Evolutionary conservation across 495 filamentous ascomycete species (phyloP).

Genomic region (Neurospora tetraspora): DNA sequence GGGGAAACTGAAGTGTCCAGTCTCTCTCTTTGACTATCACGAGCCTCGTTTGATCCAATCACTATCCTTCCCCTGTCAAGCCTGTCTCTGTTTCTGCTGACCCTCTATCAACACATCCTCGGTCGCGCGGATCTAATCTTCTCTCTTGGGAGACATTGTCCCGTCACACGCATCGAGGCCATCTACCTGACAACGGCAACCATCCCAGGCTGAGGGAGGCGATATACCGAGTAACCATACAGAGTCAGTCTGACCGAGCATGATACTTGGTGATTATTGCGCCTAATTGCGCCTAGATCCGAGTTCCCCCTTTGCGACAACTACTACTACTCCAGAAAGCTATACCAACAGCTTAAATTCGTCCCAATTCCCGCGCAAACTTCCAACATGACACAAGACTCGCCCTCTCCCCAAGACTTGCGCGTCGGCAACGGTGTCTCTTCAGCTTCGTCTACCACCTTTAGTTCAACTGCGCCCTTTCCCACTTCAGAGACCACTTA

Average conservation of each 20-base stretch:
- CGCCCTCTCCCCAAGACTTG: conserved; percentile 5
- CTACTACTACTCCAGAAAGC: no score
- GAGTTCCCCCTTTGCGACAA: background rate
- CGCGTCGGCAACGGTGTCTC: conserved; percentile 9
- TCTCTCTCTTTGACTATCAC: background rate
- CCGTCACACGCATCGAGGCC: background rate
- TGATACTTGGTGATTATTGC: background rate
- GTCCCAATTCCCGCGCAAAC: background rate
- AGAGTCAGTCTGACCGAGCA: background rate
- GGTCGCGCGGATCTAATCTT: background rate
- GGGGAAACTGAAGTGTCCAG: background rate
- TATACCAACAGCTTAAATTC: background rate
- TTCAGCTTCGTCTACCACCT: background rate
- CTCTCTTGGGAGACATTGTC: background rate
- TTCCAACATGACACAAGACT: conserved; percentile 7
- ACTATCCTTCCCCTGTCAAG: background rate
- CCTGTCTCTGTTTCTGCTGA: background rate
- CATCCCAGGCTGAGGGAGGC: background rate
- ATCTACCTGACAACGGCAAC: background rate
- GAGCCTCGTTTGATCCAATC: background rate
- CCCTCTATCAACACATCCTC: background rate
- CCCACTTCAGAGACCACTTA: background rate
- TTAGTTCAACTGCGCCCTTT: background rate
- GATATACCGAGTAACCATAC: background rate
- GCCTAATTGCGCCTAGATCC: background rate